Evolutionary conservation across 352 stramenopile species (phyloP).

Genomic region (Pythium monospermum): DNA sequence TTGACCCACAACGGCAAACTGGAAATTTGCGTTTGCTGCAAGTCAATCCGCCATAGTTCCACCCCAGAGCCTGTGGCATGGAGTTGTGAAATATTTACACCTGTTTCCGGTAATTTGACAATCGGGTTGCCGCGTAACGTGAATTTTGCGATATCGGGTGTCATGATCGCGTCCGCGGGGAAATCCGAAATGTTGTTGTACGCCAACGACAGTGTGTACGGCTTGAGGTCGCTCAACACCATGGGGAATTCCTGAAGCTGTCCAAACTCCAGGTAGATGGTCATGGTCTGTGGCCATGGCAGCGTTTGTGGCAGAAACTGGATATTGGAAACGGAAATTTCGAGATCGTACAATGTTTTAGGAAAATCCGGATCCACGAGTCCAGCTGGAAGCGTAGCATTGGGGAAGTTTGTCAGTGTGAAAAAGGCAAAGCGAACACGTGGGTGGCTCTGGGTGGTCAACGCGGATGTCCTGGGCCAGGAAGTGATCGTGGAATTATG

Average conservation of each 20-base stretch:
- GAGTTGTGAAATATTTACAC: neutral
- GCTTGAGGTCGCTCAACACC: neutral
- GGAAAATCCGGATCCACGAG: slow-evolving; percentile 7
- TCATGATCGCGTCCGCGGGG: neutral
- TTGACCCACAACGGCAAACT: no score
- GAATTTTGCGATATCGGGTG: neutral
- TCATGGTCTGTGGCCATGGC: slow-evolving; percentile 5
- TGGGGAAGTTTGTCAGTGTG: slow-evolving; percentile 4
- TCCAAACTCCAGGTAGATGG: slow-evolving; percentile 5
- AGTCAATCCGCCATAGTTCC: neutral
- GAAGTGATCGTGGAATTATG: slow-evolving; percentile 17
- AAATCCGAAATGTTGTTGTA: neutral
- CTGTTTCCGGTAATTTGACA: neutral
- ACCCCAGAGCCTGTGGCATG: neutral
- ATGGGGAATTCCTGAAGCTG: slow-evolving; percentile 3
- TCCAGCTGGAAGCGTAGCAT: slow-evolving; percentile 1
- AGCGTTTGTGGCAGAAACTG: slow-evolving; percentile 3
- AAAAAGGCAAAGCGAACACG: slow-evolving; percentile 4
- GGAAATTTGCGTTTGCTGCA: neutral
- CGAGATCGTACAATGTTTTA: neutral
- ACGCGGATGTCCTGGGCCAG: slow-evolving; percentile 7
- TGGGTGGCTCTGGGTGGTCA: slow-evolving; percentile 1
- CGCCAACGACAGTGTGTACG: slow-evolving; percentile 8
- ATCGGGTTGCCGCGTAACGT: slow-evolving; percentile 4
- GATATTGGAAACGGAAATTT: slow-evolving; percentile 12